A percentile compares a stretch with the other conserved stretches of the same genome.
phyloP scores from a whole-genome alignment of 805 yeast genomes.

The Candida stauntonica region DNA sequence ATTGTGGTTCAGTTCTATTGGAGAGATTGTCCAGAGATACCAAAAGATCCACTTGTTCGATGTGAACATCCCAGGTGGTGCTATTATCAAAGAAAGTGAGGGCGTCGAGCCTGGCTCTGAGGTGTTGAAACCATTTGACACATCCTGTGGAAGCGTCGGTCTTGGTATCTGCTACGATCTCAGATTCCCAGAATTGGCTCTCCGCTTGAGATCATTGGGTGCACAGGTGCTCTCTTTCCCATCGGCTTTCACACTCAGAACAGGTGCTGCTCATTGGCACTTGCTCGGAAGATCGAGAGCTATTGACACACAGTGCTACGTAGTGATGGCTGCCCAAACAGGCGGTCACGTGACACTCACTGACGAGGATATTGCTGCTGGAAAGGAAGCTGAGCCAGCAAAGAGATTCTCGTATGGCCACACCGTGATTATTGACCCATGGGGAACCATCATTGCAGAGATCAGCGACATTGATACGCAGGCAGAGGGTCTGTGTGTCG shows the following conservation, averaged over 20 bases:
- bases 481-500: constrained; percentile 46
- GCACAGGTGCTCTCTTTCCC: constrained; percentile 81
- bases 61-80: constrained; percentile 62
- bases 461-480: constrained; percentile 40
- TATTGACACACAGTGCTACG: constrained; percentile 81
- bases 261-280: constrained; percentile 92
- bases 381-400: constrained; percentile 22
- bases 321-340: constrained; percentile 83
- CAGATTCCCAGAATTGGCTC: constrained; percentile 78
- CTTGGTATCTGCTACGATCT: constrained; percentile 81
- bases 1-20: constrained; percentile 62
- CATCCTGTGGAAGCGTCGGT: constrained; percentile 65
- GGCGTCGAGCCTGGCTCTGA: constrained; percentile 76
- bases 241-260: constrained; percentile 86
- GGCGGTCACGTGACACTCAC: constrained; percentile 52
- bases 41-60: constrained; percentile 89
- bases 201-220: constrained; percentile 58
- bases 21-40: constrained; percentile 64
- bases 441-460: constrained; percentile 75
- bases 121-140: constrained; percentile 49
- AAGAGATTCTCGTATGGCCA: constrained; percentile 79
- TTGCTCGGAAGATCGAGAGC: constrained; percentile 79
- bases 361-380: constrained; percentile 29
- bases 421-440: constrained; percentile 82
- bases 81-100: constrained; percentile 67